Base-by-base conservation (phyloP, 78 protist species). In the Guillardia theta region DNA sequence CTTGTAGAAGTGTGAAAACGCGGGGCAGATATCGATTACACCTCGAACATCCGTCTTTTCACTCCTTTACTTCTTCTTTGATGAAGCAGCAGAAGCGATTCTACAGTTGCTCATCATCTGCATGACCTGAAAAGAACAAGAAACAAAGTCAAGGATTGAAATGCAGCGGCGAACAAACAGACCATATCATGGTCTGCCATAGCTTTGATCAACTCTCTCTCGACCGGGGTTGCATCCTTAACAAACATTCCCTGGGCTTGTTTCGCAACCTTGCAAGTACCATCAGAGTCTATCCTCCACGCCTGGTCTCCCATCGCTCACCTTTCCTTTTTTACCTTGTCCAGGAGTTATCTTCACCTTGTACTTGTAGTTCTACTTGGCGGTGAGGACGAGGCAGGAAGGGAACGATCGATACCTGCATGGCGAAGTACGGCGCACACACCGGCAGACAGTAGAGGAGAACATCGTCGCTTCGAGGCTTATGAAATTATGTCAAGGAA, bases 321-420 rank as follows among this genome's bases (percentile, higher is more conserved):
- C 98, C 93, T 96, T 97, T 53, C 98, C 98, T 80, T 96, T 95
- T 95, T 97, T 97, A 45, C 47, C 64, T 36, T 37, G 70, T n/a
- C 98, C 99, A 4, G 99, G 98, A 27, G 95, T 94, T 46, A 98
- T 54, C 95, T 97, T 98, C 37, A 96, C 97, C 87, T 93, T 94
- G 95, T 37, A 97, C 95, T 96, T 96, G 95, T 94, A 97, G 64
- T 41, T 93, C 47, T 37, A 0, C 12, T 21, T 53, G 62, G 62
- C 18, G 62, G 12, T 12, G 12, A 18, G 33, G 62, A 18, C 33
- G 62, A 18, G 62, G 62, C 33, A 18, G 62, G 62, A 12, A 53
- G 18, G 62, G 12, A 53, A 18, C 18, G 62, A 18, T 53, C 18
- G 62, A 53, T 53, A 53, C 83, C 22, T 70, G 83, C 64, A 94